Evolutionary conservation across 2,329 filamentous ascomycete genomes (phyloP).

Genomic region (Aspergillus intermedius): DNA sequence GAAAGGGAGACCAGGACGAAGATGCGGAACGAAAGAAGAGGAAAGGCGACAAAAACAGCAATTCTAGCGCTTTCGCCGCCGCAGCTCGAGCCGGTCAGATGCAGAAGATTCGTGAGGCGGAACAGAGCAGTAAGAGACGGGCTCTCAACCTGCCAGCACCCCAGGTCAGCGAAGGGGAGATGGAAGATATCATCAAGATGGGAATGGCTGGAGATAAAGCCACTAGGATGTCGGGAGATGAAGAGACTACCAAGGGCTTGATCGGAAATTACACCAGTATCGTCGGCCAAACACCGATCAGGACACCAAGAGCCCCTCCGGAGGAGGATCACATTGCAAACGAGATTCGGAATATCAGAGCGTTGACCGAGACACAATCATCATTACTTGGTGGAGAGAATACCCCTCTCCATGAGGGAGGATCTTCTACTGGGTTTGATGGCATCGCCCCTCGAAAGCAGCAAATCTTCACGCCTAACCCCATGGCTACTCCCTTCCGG

Average conservation of each 20-base stretch:
- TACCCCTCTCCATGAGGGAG: constrained; percentile 75
- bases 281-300: constrained; percentile 75
- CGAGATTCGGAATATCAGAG: constrained; percentile 88
- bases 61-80: constrained; percentile 73
- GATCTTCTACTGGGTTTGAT: constrained; percentile 79
- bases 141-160: constrained; percentile 77
- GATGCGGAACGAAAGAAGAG: constrained; percentile 72
- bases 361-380: constrained; percentile 88
- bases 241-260: constrained; percentile 80
- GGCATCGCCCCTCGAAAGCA: constrained; percentile 75
- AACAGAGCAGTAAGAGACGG: constrained; percentile 90
- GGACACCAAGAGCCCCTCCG: constrained; percentile 82
- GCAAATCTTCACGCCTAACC: constrained; percentile 84
- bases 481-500: constrained; percentile 81
- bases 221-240: constrained; percentile 63
- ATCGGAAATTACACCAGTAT: constrained; percentile 81
- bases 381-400: constrained; percentile 92
- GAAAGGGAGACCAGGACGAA: constrained; percentile 86
- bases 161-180: constrained; percentile 84
- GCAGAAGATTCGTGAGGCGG: constrained; percentile 90
- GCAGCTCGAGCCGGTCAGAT: constrained; percentile 89
- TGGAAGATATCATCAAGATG: constrained; percentile 99
- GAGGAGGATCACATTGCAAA: constrained; percentile 96
- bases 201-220: constrained; percentile 87
- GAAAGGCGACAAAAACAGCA: constrained; percentile 78